Evolutionary conservation across 129 eudicot genomes (phyloP).

Genomic region (Centrapalus pauciflorus): DNA sequence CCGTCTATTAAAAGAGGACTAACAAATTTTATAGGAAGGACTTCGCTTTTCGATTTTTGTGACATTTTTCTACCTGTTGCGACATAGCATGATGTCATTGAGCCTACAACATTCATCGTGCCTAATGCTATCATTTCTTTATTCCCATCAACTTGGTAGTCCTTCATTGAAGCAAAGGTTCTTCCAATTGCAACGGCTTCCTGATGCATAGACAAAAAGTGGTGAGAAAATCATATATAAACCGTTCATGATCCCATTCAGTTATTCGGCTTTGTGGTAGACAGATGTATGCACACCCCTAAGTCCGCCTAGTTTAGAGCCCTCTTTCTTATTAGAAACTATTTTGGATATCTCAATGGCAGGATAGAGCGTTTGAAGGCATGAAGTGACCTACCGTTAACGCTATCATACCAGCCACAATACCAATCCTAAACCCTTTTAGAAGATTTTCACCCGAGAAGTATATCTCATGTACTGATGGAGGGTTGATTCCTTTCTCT

Average conservation of each 20-base stretch:
- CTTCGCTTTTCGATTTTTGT: background rate
- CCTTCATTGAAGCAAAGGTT: constrained; percentile 85
- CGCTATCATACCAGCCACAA: constrained; percentile 73
- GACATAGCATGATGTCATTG: constrained; percentile 85
- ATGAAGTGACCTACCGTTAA: constrained; percentile 48
- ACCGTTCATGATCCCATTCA: too few species aligned
- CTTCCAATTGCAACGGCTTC: constrained; percentile 93
- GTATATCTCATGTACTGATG: constrained; percentile 52
- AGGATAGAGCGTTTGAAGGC: too few species aligned
- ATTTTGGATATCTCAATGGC: too few species aligned
- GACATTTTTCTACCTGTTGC: constrained; percentile 50
- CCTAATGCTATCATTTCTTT: constrained; percentile 90
- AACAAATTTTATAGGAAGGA: background rate
- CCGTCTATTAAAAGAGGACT: too few species aligned
- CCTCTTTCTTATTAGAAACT: too few species aligned
- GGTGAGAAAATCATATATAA: too few species aligned
- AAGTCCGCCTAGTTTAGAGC: too few species aligned
- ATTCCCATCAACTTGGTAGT: constrained; percentile 78
- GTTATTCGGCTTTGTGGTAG: too few species aligned
- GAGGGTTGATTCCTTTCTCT: constrained; percentile 63
- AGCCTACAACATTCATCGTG: constrained; percentile 74
- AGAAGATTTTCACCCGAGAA: constrained; percentile 54
- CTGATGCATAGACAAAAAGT: constrained; percentile 25
- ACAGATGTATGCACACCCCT: too few species aligned
- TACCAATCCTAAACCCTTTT: constrained; percentile 57